These are phyloP conservation scores for Pinus taeda DNA, from an alignment of 75 land plant species.

Conservation along the genomic window DNA sequence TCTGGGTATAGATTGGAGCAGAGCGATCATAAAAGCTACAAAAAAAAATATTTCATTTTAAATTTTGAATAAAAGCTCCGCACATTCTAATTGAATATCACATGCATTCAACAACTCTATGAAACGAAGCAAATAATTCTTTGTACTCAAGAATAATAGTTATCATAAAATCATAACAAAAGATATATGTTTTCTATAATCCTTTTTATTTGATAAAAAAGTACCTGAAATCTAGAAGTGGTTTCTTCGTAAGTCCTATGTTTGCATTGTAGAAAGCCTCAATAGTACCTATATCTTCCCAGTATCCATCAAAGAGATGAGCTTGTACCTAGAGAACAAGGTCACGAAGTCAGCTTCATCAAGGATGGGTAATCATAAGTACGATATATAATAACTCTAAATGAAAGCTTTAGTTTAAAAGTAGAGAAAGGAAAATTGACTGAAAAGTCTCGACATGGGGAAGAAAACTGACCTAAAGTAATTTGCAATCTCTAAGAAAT, in stretches of 20 bases:
- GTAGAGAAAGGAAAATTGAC: too few species aligned
- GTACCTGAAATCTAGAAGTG: constrained; percentile 60
- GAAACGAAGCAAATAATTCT: not conserved
- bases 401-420: too few species aligned
- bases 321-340: constrained; percentile 58
- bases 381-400: too few species aligned
- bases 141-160: not conserved
- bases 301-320: constrained; percentile 75
- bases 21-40: constrained; percentile 73
- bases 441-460: too few species aligned
- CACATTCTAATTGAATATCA: not conserved
- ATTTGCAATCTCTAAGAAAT: too few species aligned
- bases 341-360: too few species aligned
- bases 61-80: not conserved
- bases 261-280: constrained; percentile 87
- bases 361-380: too few species aligned
- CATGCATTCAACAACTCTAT: not conserved
- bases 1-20: constrained; percentile 73
- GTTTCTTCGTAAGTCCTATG: constrained; percentile 59
- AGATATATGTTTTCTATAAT: not conserved
- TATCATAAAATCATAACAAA: not conserved
- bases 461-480: too few species aligned
- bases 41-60: not conserved
- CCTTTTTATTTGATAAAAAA: not conserved
- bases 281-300: constrained; percentile 89